Base-by-base conservation (phyloP, 2,329 filamentous ascomycete species). In the Cephalotrichum gorgonifer region DNA sequence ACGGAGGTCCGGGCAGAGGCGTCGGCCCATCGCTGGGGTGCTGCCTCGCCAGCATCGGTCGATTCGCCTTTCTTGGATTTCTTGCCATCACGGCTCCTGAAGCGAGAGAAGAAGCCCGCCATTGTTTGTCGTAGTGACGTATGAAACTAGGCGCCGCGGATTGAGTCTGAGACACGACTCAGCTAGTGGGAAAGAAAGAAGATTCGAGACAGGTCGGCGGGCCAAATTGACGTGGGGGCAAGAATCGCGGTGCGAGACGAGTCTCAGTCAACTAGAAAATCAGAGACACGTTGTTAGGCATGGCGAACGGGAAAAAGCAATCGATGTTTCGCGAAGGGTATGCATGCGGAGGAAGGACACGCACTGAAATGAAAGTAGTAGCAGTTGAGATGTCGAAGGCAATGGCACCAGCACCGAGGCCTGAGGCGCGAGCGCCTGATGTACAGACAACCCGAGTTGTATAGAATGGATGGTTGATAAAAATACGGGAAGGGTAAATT, bases 1-100 rank as follows among this genome's bases (percentile, higher is more conserved):
- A 98, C 83, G 43, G 83, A 79, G 49, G 78, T 86, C 60, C 91
- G 85, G 54, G 81, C 76, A 80, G 89, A 98, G 54, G 88, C 86
- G 64, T 96, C 86, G 53, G 88, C 86, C 85, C 88, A 96, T 65
- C 77, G 78, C 68, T 89, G 88, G 53, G 74, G 67, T 33, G 82
- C 79, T 25, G 73, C 68, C 54, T 75, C 69, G 52, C 78, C 62
- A 15, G 70, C 64, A 48, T 74, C 65, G 54, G 76, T 68, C 54
- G 73, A 66, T 53, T 74, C 71, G 49, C 71, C 67, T 69, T 89
- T 90, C 68, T 85, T 86, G 64, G 79, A 83, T 53, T 62, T 60
- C 57, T 75, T 75, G 56, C 75, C 75, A 70, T 93, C 87, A 70
- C 84, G 89, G 70, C 78, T 77, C 74, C 88, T 88, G 67, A 91